phyloP scores from a whole-genome alignment of 495 filamentous ascomycete genomes.

The Penicillium mononematosum region DNA sequence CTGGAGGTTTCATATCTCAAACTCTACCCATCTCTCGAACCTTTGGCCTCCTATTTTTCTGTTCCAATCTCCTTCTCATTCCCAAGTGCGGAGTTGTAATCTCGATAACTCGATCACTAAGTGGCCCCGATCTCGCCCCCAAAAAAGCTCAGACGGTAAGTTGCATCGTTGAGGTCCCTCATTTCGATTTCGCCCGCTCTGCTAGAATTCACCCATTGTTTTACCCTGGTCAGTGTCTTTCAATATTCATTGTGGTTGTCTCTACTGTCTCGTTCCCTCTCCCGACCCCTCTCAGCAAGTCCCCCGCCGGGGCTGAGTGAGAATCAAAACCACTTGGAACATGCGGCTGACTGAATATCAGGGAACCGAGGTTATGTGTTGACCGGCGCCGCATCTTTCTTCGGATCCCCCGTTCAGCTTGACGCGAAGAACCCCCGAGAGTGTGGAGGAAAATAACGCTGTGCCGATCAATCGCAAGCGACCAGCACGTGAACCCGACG shows the following conservation, averaged over 20 bases:
- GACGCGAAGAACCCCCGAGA: constrained; percentile 13
- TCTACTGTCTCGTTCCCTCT: neutral
- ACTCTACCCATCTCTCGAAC: neutral
- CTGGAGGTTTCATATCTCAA: constrained; percentile 3
- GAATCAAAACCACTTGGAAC: constrained; percentile 2
- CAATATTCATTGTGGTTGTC: constrained; percentile 2
- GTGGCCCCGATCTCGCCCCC: constrained; percentile 25
- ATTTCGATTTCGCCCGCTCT: constrained; percentile 18
- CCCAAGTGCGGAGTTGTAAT: constrained; percentile 17
- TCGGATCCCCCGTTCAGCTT: constrained; percentile 12
- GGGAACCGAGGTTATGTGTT: constrained; percentile 24
- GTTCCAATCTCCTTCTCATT: neutral
- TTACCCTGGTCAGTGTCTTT: constrained; percentile 10
- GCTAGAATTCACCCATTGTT: constrained; percentile 5
- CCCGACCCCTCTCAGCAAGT: neutral
- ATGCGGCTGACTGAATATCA: constrained; percentile 15
- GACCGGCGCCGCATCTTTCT: constrained; percentile 12
- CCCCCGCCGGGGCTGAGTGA: constrained; percentile 1
- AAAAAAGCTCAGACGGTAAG: constrained; percentile 29
- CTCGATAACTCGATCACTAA: constrained; percentile 27
- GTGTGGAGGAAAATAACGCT: constrained; percentile 17
- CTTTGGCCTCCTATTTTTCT: neutral
- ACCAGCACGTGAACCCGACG: constrained; percentile 2
- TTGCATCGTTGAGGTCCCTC: constrained; percentile 11
- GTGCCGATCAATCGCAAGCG: constrained; percentile 3